Evolutionary conservation across 257 asterid species (phyloP).

Genomic region (Leptodermis oblonga): DNA sequence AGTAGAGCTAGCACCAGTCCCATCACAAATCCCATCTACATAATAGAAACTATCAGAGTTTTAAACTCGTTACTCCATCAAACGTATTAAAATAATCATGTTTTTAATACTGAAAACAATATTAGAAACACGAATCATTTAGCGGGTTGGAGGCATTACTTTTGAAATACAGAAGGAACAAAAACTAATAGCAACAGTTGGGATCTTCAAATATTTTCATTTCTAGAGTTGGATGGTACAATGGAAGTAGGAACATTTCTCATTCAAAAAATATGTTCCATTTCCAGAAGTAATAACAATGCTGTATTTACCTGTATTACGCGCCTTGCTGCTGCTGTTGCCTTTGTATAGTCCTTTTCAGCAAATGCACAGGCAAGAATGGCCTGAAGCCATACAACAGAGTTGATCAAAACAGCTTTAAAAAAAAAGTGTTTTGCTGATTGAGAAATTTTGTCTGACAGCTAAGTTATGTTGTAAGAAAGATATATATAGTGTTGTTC

Average conservation of each 20-base stretch:
- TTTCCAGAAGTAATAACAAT: background rate
- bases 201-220: background rate
- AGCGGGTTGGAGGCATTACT: no score
- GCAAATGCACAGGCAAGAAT: conserved; percentile 97
- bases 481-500: background rate
- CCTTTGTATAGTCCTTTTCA: conserved; percentile 78
- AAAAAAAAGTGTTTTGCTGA: background rate
- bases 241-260: background rate
- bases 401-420: background rate
- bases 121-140: no score
- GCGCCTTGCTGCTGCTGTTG: conserved; percentile 72
- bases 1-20: conserved; percentile 68
- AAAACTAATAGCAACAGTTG: background rate
- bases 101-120: no score
- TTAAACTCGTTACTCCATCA: no score
- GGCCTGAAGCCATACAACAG: conserved; percentile 42
- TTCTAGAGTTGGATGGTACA: background rate
- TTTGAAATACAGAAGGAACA: background rate
- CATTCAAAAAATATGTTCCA: background rate
- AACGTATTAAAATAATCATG: no score
- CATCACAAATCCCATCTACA: conserved; percentile 84
- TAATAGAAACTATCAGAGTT: background rate
- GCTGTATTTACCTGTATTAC: conserved; percentile 59
- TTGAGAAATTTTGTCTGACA: background rate
- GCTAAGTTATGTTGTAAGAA: background rate